Evolutionary conservation across 2,329 filamentous ascomycete species (phyloP).

Genomic region (Monosporascus sp.): DNA sequence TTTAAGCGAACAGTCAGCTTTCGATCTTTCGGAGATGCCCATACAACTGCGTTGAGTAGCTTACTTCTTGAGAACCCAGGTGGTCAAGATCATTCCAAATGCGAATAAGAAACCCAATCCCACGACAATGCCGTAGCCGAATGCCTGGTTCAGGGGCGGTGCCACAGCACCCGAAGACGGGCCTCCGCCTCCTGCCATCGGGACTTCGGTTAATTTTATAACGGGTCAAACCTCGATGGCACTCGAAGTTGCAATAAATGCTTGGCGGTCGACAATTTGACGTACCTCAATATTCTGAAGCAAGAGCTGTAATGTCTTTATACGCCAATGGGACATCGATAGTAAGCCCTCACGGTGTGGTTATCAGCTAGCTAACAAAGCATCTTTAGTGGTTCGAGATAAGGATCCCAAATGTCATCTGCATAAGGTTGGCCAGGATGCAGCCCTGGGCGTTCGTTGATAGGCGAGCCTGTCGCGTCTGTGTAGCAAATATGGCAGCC

Average conservation of each 20-base stretch:
- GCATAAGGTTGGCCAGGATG: neutral
- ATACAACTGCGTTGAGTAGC: neutral
- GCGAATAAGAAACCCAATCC: conserved; percentile 69
- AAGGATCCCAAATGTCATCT: neutral
- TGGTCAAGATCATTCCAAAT: conserved; percentile 65
- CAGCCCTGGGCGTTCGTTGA: neutral
- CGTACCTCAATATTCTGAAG: neutral
- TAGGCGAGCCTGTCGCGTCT: too few species aligned
- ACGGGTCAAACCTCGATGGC: neutral
- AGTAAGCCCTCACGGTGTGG: neutral
- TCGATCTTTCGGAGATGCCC: neutral
- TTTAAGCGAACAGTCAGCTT: neutral
- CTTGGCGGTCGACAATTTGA: neutral
- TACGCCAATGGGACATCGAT: neutral
- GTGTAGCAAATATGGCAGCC: neutral
- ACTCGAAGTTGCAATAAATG: neutral
- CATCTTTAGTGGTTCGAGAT: neutral
- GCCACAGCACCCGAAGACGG: conserved; percentile 5
- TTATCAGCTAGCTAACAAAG: neutral
- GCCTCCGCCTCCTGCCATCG: conserved; percentile 1
- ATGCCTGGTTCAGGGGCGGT: conserved; percentile 46
- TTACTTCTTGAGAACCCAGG: conserved; percentile 60
- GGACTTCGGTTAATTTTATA: neutral
- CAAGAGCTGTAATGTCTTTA: neutral
- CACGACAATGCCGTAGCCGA: conserved; percentile 70